These are phyloP conservation scores for Spizellomyces sp. DNA, from an alignment of 192 early-diverging fungal species.

Conservation along the genomic window DNA sequence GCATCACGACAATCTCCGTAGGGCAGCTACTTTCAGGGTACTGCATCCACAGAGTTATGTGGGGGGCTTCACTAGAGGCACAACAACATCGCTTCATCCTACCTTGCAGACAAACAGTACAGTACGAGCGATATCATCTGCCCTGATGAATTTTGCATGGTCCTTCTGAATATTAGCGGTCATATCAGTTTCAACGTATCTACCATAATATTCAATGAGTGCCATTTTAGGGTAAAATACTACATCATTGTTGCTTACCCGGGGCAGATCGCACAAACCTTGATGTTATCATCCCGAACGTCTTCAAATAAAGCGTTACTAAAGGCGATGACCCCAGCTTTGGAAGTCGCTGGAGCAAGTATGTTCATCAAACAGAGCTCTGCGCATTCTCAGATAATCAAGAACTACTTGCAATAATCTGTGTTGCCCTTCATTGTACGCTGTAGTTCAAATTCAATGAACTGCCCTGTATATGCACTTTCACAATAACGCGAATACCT, in stretches of 20 bases:
- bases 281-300: slow-evolving; percentile 10
- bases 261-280: slow-evolving; percentile 15
- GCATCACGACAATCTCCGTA: slow-evolving; percentile 1
- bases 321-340: slow-evolving; percentile 10
- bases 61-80: background rate
- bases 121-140: slow-evolving; percentile 8
- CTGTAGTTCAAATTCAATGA: background rate
- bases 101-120: slow-evolving; percentile 16
- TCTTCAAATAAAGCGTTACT: slow-evolving; percentile 13
- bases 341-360: background rate
- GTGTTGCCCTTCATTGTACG: background rate
- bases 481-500: too few relatives aligned
- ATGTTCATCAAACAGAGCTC: too few relatives aligned
- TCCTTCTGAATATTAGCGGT: background rate
- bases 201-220: background rate
- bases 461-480: too few relatives aligned
- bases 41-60: background rate
- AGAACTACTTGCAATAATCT: background rate
- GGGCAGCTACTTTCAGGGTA: slow-evolving; percentile 4
- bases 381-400: too few relatives aligned
- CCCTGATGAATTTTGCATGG: slow-evolving; percentile 6
- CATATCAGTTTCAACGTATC: slow-evolving; percentile 14
- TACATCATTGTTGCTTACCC: background rate
- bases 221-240: background rate
- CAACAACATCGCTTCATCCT: background rate